phyloP scores from a whole-genome alignment of 2,329 filamentous ascomycete species.

The Chaetomium sp. region DNA sequence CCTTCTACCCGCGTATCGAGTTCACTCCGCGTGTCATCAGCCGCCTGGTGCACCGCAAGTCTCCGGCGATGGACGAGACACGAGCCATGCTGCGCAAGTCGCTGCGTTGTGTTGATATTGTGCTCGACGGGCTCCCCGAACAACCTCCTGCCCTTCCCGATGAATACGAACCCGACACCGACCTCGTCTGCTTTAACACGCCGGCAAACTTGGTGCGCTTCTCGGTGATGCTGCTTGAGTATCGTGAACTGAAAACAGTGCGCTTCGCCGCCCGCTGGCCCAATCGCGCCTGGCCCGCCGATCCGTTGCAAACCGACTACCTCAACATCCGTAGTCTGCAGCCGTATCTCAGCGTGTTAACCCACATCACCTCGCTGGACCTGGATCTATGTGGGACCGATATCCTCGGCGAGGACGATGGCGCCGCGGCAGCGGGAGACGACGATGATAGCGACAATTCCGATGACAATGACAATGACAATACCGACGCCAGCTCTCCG shows the following conservation, averaged over 20 bases:
- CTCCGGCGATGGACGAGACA: conserved; percentile 3
- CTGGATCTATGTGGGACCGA: conserved; percentile 17
- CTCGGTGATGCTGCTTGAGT: conserved; percentile 9
- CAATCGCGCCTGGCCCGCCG: conserved; percentile 13
- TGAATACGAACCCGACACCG: neutral
- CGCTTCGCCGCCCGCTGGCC: conserved; percentile 12
- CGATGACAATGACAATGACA: neutral
- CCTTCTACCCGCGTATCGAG: conserved; percentile 16
- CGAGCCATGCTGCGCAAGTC: conserved; percentile 11
- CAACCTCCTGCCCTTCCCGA: neutral
- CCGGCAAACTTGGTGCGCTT: conserved; percentile 14
- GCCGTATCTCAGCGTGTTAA: conserved; percentile 10
- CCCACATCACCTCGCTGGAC: conserved; percentile 15
- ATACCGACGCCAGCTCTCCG: neutral
- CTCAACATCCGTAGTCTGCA: conserved; percentile 10
- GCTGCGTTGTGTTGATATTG: conserved; percentile 15
- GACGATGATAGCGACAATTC: neutral
- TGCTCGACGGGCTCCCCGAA: conserved; percentile 7
- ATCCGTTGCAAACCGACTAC: conserved; percentile 11
- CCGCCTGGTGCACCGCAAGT: conserved; percentile 16
- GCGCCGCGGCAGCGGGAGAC: neutral
- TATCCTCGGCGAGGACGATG: neutral
- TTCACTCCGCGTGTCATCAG: conserved; percentile 19
- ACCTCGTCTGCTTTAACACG: conserved; percentile 14
- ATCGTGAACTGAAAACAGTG: conserved; percentile 12